Base-by-base conservation (phyloP, 371 early-diverging fungal species). In the Entomophthora muscae region DNA sequence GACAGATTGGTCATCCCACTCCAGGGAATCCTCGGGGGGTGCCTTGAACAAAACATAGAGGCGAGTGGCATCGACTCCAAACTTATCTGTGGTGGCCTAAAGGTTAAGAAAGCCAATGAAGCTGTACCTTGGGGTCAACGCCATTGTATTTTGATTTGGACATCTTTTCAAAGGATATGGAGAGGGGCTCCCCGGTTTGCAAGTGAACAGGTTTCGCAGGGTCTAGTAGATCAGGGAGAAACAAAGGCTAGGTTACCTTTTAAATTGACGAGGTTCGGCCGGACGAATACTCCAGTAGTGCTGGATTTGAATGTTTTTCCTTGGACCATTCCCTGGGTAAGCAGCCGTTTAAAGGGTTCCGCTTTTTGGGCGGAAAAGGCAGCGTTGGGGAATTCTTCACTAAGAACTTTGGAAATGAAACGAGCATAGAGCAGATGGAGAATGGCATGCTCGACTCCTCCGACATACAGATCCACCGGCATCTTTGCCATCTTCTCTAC, bases 251-350 rank as follows among this genome's bases (percentile, higher is more conserved):
- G 13, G 62, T 65, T 73, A 79, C 82, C 76, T 53, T 73, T 68
- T 54, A 73, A 31, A 64, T 85, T 88, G 0, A 92, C 76, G 59
- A 93, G 92, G 0, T 82, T 79, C 0, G 83, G 85, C 57, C 78
- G 85, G 52, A 94, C 73, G 68, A 91, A 95, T 22, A 86, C 71
- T 26, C 83, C 86, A n/a, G n/a, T n/a, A 0, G 84, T 86, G 1
- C 64, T 64, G 0, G 88, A 86, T 65, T 86, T 88, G 66, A 80
- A 84, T 0, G 95, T 93, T 64, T 77, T 77, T 0, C 90, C 92
- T 57, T 89, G 90, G 1, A 95, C 96, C 96, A 95, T 94, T 0
- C 96, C 96, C 78, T 88, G 95, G 2, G 90, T 89, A n/a, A 95
- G 68, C 31, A 95, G 70, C 30, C 75, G 73, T 62, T 79, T 79